Conservation (phyloP, 1,284 basidiomycete species). For the Cryptococcus neoformans region DNA sequence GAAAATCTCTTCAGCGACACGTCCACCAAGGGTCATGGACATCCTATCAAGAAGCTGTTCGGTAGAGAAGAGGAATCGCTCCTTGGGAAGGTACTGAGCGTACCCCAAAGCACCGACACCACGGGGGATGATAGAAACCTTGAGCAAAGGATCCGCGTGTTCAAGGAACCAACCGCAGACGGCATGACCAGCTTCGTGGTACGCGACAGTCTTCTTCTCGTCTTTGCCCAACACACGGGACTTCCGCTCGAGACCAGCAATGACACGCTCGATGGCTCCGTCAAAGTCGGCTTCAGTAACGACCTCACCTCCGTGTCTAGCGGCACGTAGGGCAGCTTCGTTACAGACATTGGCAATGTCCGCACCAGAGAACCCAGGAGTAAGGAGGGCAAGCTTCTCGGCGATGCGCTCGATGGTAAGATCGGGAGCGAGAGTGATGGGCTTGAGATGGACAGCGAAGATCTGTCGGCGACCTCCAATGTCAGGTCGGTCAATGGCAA, state of each 20-base stretch:
- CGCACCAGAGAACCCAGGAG: slow-evolving; percentile 96
- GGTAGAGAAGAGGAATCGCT: slow-evolving; percentile 92
- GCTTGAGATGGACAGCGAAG: slow-evolving; percentile 87
- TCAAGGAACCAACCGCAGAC: slow-evolving; percentile 98
- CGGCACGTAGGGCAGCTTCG: slow-evolving; percentile 94
- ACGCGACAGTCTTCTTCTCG: slow-evolving; percentile 98
- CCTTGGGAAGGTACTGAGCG: slow-evolving; percentile 94
- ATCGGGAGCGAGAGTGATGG: slow-evolving; percentile 66
- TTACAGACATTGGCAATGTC: slow-evolving; percentile 99
- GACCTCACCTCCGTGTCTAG: slow-evolving; percentile 73
- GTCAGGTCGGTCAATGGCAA: slow-evolving; percentile 92
- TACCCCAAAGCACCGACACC: slow-evolving; percentile 96
- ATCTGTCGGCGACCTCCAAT: slow-evolving; percentile 91
- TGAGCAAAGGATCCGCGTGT: slow-evolving; percentile 93
- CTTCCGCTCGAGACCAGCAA: slow-evolving; percentile 95
- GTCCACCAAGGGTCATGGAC: slow-evolving; percentile 98
- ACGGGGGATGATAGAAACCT: slow-evolving; percentile 97
- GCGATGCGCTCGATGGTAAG: slow-evolving; percentile 65
- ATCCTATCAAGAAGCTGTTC: slow-evolving; percentile 94
- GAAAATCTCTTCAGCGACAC: slow-evolving; percentile 98
- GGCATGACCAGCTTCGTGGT: slow-evolving; percentile 98
- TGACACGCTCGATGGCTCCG: slow-evolving; percentile 95
- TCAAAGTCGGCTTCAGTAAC: slow-evolving; percentile 90
- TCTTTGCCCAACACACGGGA: slow-evolving; percentile 87
- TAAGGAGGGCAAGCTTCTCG: slow-evolving; percentile 91